Base-by-base conservation (phyloP, 345 rosid genomes). In the Populus pruinosa region DNA sequence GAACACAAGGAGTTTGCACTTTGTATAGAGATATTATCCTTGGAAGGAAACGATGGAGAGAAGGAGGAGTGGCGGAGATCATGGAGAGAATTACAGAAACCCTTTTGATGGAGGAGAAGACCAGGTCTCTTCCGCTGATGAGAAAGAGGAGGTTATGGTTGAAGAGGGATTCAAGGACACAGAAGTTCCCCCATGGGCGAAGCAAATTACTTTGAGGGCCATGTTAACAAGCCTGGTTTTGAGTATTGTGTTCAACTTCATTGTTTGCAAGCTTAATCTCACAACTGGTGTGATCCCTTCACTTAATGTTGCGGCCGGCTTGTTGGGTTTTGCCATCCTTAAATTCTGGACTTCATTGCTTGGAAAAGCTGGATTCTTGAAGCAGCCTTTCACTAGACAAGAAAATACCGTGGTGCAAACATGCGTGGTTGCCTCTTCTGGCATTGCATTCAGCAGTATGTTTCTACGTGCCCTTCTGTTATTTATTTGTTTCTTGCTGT, bases 401-500 rank as follows among this genome's bases (percentile, higher is more conserved):
- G 96, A 94, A 79, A 94, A 91, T 35, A 92, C 97, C 4, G 96
- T 93, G 75, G 89, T 93, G 64, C 98, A 93, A 72, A 93, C 98
- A 4, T 92, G 94, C 75, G 89, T 92, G 1, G 97, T 94, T 71
- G 98, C 98, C 35, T 92, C 98, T 29, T 92, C 97, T 4, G 98
- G 98, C 70, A 94, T 94, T 72, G 98, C 98, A 44, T 94, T 92
- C 79, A 94, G 98, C 90, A 89, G 97, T 94, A 90, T 33, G 90
- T 83, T 50, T 43, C 43, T 17, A 47, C 53, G 53, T 14, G 53
- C 53, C 18, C 43, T 20, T 55, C 33, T 38, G 3, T 39, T 27
- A 8, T 27, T 29, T 21, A 9, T 27, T 16, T 25, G 8, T 67
- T 5, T 50, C 14, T 25, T 17, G 20, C 13, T 16, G 5, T 61